These are phyloP conservation scores for Pyracantha coccinea DNA, from an alignment of 331 rosid species.

Conservation along the genomic window DNA sequence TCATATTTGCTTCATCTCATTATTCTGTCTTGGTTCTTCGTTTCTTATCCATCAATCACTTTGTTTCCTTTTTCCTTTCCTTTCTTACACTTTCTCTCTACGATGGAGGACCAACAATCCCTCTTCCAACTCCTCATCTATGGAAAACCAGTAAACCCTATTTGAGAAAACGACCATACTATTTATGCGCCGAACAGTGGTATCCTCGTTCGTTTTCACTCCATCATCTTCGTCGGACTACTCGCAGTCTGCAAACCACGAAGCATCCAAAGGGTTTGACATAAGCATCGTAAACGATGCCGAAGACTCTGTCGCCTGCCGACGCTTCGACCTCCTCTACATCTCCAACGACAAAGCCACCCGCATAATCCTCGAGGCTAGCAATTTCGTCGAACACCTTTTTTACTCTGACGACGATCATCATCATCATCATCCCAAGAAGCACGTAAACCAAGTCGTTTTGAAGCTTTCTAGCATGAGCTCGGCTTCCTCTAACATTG, in stretches of 20 bases:
- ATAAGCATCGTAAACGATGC: conserved; percentile 39
- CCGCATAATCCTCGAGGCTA: conserved; percentile 44
- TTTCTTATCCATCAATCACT: not conserved
- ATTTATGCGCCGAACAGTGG: not conserved
- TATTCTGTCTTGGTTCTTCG: not conserved
- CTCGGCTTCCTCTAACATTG: not conserved
- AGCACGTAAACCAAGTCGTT: conserved; percentile 30
- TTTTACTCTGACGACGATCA: conserved; percentile 23
- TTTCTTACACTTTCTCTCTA: not conserved
- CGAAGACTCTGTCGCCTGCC: conserved; percentile 24
- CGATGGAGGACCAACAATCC: conserved; percentile 9
- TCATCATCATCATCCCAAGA: conserved; percentile 10
- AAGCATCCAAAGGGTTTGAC: conserved; percentile 58
- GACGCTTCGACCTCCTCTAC: conserved; percentile 46
- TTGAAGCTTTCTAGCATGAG: conserved; percentile 31
- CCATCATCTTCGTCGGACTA: conserved; percentile 19
- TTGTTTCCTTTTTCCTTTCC: not conserved
- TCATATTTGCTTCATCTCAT: not conserved
- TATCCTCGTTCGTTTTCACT: conserved; percentile 28
- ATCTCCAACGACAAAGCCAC: conserved; percentile 57
- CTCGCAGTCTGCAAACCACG: conserved; percentile 47
- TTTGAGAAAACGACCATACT: not conserved
- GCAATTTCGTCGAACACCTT: conserved; percentile 33
- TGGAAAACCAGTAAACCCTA: not conserved
- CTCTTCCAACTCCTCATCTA: conserved; percentile 23